Conservation (phyloP, 2,329 filamentous ascomycete genomes). For the Botrytis galanthina region DNA sequence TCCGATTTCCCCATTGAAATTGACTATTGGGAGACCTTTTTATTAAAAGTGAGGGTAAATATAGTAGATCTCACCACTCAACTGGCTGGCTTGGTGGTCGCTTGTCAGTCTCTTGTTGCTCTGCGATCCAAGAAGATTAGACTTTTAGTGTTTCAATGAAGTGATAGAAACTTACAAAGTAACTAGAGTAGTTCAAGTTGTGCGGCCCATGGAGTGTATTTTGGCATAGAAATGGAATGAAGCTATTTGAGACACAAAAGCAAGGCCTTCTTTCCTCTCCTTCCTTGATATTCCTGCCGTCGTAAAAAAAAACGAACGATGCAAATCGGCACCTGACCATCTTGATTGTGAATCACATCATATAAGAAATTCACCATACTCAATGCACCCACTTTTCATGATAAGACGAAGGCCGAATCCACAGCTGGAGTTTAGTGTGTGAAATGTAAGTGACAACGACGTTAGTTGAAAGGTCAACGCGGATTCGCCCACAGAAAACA, state of each 20-base stretch:
- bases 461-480: background rate
- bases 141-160: background rate
- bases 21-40: background rate
- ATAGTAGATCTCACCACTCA: background rate
- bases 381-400: background rate
- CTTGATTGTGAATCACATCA: constrained; percentile 10
- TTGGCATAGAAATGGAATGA: background rate
- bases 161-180: background rate
- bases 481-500: background rate
- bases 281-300: background rate
- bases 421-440: background rate
- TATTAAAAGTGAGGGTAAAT: background rate
- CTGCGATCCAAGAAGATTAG: background rate
- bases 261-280: background rate
- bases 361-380: background rate
- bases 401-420: background rate
- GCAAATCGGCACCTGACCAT: background rate
- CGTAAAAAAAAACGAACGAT: background rate
- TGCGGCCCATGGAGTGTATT: background rate
- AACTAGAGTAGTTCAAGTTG: background rate
- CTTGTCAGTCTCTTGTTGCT: background rate
- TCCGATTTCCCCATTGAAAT: constrained; percentile 10
- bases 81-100: background rate
- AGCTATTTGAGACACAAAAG: background rate
- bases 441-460: no score